Evolutionary conservation across 305 asterid genomes (phyloP).

Genomic region (Fraxinus dipetala): DNA sequence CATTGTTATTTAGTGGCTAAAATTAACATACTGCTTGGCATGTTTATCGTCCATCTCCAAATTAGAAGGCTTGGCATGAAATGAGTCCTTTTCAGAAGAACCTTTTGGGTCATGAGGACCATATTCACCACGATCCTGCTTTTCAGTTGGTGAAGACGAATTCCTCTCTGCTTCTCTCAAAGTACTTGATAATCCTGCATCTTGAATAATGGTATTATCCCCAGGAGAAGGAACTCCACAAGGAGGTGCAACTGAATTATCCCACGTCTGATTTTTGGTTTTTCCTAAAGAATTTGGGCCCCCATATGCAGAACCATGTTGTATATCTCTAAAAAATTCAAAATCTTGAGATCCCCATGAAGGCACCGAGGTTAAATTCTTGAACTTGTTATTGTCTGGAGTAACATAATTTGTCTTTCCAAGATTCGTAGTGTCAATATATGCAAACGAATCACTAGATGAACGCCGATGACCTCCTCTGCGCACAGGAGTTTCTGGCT

Average conservation of each 20-base stretch:
- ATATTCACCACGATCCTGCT: constrained; percentile 36
- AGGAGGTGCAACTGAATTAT: constrained; percentile 30
- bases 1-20: constrained; percentile 10
- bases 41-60: constrained; percentile 48
- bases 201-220: constrained; percentile 29
- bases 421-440: constrained; percentile 39
- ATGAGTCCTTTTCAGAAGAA: constrained; percentile 35
- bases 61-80: constrained; percentile 38
- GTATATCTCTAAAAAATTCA: constrained; percentile 37
- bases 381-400: constrained; percentile 44
- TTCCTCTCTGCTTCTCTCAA: constrained; percentile 39
- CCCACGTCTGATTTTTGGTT: constrained; percentile 36
- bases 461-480: constrained; percentile 67
- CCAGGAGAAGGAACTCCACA: constrained; percentile 37
- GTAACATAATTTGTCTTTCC: constrained; percentile 35
- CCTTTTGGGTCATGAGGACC: constrained; percentile 36
- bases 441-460: constrained; percentile 70
- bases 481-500: constrained; percentile 69
- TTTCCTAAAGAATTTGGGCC: constrained; percentile 31
- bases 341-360: constrained; percentile 56
- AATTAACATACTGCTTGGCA: constrained; percentile 47
- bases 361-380: constrained; percentile 32
- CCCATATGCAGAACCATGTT: constrained; percentile 30
- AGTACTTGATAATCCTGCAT: constrained; percentile 31
- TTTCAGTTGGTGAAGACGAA: constrained; percentile 34